Base-by-base conservation (phyloP, 2,329 filamentous ascomycete genomes). In the Xylaria sp. region DNA sequence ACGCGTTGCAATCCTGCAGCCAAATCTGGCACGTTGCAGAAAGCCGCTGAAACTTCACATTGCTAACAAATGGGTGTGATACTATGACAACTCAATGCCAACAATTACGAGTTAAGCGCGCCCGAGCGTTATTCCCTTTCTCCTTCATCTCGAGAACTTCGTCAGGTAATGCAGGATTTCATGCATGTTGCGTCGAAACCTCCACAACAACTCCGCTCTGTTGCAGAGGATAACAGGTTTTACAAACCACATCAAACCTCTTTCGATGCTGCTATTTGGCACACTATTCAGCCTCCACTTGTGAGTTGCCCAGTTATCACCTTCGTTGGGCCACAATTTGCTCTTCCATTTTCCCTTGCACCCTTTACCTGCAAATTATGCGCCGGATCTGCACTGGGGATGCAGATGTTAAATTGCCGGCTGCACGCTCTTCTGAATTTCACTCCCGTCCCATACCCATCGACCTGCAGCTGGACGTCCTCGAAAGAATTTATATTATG, bases 81-180 rank as follows among this genome's bases (percentile, higher is more conserved):
- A 30, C 58, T 66, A 63, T 43, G 20, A 63, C 48, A 41, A 48
- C 30, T 50, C 25, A 57, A 60, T 25, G 45, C 55, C 53, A 62
- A 55, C 32, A 32, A 43, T 34, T 39, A 41, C 36, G 36, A 60
- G 55, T 50, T 30, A 18, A 45, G 59, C 55, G 36, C 20, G 45
- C 30, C 57, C 43, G 53, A 45, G 55, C 30, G 13, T 61, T 4
- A 20, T 56, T 23, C 30, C 18, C n/a, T 41, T 46, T 15, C 28
- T 39, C 68, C 62, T 34, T 65, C 46, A 69, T 23, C 46, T 25
- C 60, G 28, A 52, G 28, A 52, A 36, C 46, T 62, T 48, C 58
- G 66, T 56, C 60, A 68, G 68, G 63, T 71, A 69, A 75, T 76
- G 72, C 72, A 74, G 72, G 68, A 75, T 74, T 75, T 74, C 69